Evolutionary conservation across 2,329 filamentous ascomycete species (phyloP), one percentile per base, ranked within the genome.

Genomic region (Verticillium klebahnii): DNA sequence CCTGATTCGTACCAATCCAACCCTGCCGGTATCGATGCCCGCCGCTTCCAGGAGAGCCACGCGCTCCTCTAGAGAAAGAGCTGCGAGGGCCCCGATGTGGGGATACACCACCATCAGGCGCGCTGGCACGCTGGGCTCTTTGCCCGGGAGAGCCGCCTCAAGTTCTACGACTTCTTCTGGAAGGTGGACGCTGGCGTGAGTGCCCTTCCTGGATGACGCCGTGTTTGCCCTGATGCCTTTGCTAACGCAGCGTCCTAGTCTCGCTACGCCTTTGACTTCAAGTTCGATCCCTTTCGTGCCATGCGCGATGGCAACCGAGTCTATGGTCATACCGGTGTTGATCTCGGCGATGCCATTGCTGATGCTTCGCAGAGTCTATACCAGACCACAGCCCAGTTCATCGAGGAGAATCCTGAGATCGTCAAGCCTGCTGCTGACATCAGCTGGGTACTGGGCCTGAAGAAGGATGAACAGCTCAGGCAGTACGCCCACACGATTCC

Each of bases 221-320:
- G 4, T 23, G 5, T 31, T 37, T 11, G 39, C 12, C 17, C 34
- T 65, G 66, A 45, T 36, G 19, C 45, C 55, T 64, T 70, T 50
- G 69, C 66, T 67, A 54, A 69, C 59, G 17, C 56, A 8, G 29
- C 39, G n/a, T n/a, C 32, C 2, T 61, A 85, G 82, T 78, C 83
- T 6, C 77, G 82, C 55, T 84, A 85, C 66, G 80, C 78, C 62
- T 84, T 83, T 63, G 74, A 84, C 64, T 85, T 96, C 65, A 87
- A 92, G 71, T 95, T 96, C 71, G 92, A 96, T 70, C 86, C 95
- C 34, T 96, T 96, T 78, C 85, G 87, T 56, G 93, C 89, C 78
- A 94, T 96, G 91, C 82, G 87, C 65, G 91, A 96, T 70, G 86
- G 91, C 72, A 88, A 92, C 71, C 90, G 94, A 72, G 90, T 87